Base-by-base conservation (phyloP, 208 protist genomes). In the Lotmaria passim region DNA sequence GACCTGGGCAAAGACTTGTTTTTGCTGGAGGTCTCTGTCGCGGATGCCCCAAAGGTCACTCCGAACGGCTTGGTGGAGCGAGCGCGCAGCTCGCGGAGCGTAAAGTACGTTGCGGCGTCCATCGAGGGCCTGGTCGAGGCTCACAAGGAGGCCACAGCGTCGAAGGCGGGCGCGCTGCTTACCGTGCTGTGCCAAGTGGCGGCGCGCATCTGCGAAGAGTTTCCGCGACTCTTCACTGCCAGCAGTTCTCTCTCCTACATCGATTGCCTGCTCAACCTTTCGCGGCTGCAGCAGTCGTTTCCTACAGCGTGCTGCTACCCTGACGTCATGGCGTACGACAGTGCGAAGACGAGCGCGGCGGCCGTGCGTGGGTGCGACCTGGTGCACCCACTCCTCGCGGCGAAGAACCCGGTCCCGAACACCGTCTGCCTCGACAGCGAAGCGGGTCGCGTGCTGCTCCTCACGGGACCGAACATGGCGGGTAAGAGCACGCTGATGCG, bases 381-480 rank as follows among this genome's bases (percentile, higher is more conserved):
- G 6, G 69, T 81, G 41, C 75, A 88, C 26, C 82, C 82, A 39
- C 56, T 81, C 39, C 39, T 84, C 21, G 33, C 53, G 15, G 28
- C 60, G 21, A 62, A 69, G 19, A 68, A 66, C 11, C 60, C 93
- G 21, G 82, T 97, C 15, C 86, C 88, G 1, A 97, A 96, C 67
- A 83, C 59, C 39, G 68, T 80, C 7, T 64, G 79, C 31, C 84
- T 98, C 11, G 91, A 90, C 24, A 96, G 94, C 66, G 70, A 93
- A 0, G 78, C 91, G 41, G 87, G 83, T 10, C 79, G 83, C 34
- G 73, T 95, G 43, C 81, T 98, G 56, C 78, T 99, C 17, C 75
- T 99, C 19, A 99, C 98, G 8, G 98, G 98, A 11, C 98, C 98
- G 5, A 99, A 99, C 75, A 99, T 99, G 98, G 98, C 98, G 19